A percentile compares a stretch with the other conserved stretches of the same genome.
Conservation (phyloP, 148 eudicot species). For the Limonium bicolor region DNA sequence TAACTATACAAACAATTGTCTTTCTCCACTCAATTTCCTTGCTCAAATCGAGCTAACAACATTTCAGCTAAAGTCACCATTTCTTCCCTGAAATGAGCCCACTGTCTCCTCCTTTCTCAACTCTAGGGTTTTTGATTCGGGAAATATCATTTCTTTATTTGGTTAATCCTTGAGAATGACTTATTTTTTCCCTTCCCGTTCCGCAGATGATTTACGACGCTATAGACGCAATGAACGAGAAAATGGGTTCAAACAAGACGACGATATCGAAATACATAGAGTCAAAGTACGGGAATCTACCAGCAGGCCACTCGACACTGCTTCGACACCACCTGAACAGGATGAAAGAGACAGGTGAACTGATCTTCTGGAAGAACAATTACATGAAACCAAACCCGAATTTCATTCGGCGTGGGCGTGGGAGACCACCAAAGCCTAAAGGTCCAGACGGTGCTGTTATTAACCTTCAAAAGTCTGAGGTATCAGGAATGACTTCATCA, state of each 20-base stretch:
- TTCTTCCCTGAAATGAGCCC: background rate
- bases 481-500: background rate
- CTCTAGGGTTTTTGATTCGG: background rate
- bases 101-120: background rate
- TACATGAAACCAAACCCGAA: constrained; percentile 32
- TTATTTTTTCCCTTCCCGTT: background rate
- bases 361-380: constrained; percentile 34
- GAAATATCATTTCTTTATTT: background rate
- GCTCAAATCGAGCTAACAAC: background rate
- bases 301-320: constrained; percentile 26
- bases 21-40: background rate
- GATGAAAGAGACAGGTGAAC: constrained; percentile 28
- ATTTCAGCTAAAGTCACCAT: background rate
- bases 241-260: constrained; percentile 32
- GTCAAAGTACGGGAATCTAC: constrained; percentile 22
- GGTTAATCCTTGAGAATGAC: too few species aligned
- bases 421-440: constrained; percentile 33
- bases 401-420: constrained; percentile 33
- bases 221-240: constrained; percentile 20
- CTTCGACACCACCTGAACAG: constrained; percentile 25
- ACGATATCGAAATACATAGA: constrained; percentile 30
- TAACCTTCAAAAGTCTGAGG: background rate
- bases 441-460: constrained; percentile 12
- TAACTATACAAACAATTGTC: background rate
- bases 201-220: constrained; percentile 31